These are phyloP conservation scores for Cadophora gregata DNA, from an alignment of 2,329 filamentous ascomycete species.

Conservation along the genomic window DNA sequence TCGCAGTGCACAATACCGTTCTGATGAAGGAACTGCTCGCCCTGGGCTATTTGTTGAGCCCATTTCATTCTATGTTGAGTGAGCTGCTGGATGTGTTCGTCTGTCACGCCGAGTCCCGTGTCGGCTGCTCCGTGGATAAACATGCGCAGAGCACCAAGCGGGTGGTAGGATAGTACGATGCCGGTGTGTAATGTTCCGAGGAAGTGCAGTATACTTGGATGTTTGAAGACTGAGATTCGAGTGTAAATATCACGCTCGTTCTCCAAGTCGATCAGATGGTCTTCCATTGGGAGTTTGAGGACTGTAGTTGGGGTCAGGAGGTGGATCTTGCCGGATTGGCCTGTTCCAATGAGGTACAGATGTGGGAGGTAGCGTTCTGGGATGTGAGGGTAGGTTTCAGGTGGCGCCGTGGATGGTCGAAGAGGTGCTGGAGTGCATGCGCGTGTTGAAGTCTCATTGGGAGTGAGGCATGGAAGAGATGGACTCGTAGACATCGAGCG, in stretches of 20 bases:
- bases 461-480: constrained; percentile 15
- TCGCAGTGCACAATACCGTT: constrained; percentile 22
- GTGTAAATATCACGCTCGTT: constrained; percentile 17
- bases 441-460: neutral
- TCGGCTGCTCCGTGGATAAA: constrained; percentile 20
- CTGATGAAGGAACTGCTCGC: constrained; percentile 17
- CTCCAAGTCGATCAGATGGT: constrained; percentile 12
- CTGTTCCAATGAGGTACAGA: constrained; percentile 8
- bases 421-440: constrained; percentile 12
- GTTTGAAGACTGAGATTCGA: constrained; percentile 10
- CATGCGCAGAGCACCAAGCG: neutral
- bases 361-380: constrained; percentile 7
- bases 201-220: constrained; percentile 12
- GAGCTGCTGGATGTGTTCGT: constrained; percentile 6
- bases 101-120: constrained; percentile 6
- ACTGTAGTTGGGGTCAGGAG: constrained; percentile 9
- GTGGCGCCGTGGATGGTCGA: constrained; percentile 10
- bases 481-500: neutral
- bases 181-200: constrained; percentile 15
- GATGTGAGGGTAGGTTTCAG: constrained; percentile 9
- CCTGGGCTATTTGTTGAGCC: constrained; percentile 18
- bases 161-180: constrained; percentile 19
- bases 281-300: constrained; percentile 14
- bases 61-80: constrained; percentile 8
- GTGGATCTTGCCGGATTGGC: constrained; percentile 17